Evolutionary conservation across 176 grass and related monocot genomes (phyloP), one percentile per base, ranked within the genome.

Genomic region (Oryza brachyantha): DNA sequence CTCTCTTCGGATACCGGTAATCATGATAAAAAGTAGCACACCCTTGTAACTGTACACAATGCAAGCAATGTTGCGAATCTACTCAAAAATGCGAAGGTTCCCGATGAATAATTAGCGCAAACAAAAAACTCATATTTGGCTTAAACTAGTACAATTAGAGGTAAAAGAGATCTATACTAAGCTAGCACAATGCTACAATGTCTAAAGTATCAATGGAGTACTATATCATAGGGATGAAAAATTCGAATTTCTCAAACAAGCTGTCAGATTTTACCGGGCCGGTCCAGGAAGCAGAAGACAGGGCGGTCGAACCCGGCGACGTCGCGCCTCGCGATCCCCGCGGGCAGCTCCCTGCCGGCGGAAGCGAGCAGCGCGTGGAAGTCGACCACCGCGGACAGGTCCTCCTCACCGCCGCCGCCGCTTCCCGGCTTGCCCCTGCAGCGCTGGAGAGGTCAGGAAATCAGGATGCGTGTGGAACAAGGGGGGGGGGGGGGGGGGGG

Each of bases 251-350:
- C 52, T 2, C 8, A 22, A n/a, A 52, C 17, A 21, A 52, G 46
- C 46, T 26, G 14, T 1, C 2, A 32, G 8, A 0, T 61, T 32
- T 32, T 84, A 94, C 92, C 87, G 6, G 87, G 81, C 17, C 82
- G 74, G 72, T 89, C 87, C 11, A 58, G 40, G 37, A 98, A 90
- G 79, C 90, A 85, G 70, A 94, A 94, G 11, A 98, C 70, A 24
- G 95, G 85, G 66, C 66, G 85, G 78, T 83, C 83, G n/a, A 92
- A 87, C 22, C 77, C 80, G 10, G 75, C 25, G n/a, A 83, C 71
- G 28, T 91, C 70, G 52, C 81, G 65, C 66, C 74, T 79, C 52
- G 8, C 35, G 43, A 94, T 89, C 75, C 85, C 85, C 1, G 13
- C 41, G 0, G 75, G 83, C 3, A 81, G 74, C 40, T 80, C 84